These are phyloP conservation scores for Trichoderma sp. DNA, from an alignment of 2,329 filamentous ascomycete genomes.

Conservation along the genomic window DNA sequence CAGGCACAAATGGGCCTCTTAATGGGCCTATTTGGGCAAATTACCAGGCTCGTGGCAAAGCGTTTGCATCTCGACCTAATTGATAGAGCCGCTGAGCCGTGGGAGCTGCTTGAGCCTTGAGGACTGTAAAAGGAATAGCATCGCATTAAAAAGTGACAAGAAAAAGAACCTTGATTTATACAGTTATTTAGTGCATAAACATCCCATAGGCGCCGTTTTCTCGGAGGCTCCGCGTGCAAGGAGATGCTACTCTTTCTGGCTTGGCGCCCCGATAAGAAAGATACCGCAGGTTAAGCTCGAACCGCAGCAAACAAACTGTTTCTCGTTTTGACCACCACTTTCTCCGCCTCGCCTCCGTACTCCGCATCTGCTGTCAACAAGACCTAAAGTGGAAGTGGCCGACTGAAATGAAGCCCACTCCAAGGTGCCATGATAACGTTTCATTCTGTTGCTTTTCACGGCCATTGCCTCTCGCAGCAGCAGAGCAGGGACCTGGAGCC, in stretches of 20 bases:
- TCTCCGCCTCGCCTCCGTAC: background rate
- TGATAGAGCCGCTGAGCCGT: background rate
- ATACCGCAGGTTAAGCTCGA: background rate
- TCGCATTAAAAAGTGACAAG: background rate
- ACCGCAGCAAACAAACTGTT: background rate
- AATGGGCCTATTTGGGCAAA: background rate
- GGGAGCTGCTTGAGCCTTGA: background rate
- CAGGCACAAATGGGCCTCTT: constrained; percentile 7
- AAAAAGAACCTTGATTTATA: background rate
- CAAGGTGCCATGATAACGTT: background rate
- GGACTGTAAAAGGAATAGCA: background rate
- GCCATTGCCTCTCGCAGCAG: background rate
- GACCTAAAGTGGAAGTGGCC: constrained; percentile 20
- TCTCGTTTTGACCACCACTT: background rate
- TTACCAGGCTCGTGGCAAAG: background rate
- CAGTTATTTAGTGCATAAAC: background rate
- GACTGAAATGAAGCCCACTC: constrained; percentile 19
- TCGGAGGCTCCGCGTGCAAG: background rate
- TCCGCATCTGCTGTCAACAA: background rate
- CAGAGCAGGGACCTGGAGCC: background rate
- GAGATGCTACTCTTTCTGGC: constrained; percentile 5
- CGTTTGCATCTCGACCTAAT: background rate
- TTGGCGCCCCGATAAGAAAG: constrained; percentile 6
- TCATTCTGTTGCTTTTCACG: background rate
- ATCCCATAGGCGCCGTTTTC: background rate